Percentiles rank a stretch among this genome's conserved stretches.
These are phyloP conservation scores for Hemileccinum impolitum DNA, from an alignment of 768 basidiomycete species.

Conservation along the genomic window DNA sequence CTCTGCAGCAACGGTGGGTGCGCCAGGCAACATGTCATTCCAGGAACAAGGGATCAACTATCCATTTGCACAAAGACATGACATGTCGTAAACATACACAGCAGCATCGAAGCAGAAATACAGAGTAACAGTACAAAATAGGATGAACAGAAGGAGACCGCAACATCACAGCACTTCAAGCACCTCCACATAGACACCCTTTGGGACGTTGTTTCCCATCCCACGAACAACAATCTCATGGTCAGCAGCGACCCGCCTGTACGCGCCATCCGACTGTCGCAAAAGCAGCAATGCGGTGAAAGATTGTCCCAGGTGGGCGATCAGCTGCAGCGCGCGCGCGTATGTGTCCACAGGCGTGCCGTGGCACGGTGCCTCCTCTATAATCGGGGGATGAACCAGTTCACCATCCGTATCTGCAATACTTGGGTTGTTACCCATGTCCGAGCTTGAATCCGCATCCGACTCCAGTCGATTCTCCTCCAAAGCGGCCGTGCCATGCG, in stretches of 20 bases:
- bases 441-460: not conserved
- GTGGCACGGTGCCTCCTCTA: not conserved
- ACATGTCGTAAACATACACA: no score
- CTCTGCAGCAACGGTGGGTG: no score
- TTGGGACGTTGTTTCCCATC: not conserved
- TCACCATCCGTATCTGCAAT: not conserved
- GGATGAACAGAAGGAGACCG: no score
- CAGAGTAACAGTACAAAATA: no score
- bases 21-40: no score
- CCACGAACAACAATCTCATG: not conserved
- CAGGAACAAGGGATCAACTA: no score
- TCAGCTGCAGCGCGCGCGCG: not conserved
- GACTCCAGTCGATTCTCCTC: no score
- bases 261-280: not conserved
- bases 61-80: no score
- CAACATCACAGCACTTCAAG: constrained; percentile 3
- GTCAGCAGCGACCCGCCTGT: constrained; percentile 8
- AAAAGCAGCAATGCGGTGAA: constrained; percentile 6
- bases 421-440: not conserved
- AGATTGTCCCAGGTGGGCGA: constrained; percentile 2
- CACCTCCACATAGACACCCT: not conserved
- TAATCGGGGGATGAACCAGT: not conserved
- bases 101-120: no score
- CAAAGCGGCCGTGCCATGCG: not conserved
- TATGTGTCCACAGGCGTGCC: not conserved